Evolutionary conservation across 2,329 filamentous ascomycete species (phyloP), one percentile per base, ranked within the genome.

Genomic region (Penicillium occitanis): DNA sequence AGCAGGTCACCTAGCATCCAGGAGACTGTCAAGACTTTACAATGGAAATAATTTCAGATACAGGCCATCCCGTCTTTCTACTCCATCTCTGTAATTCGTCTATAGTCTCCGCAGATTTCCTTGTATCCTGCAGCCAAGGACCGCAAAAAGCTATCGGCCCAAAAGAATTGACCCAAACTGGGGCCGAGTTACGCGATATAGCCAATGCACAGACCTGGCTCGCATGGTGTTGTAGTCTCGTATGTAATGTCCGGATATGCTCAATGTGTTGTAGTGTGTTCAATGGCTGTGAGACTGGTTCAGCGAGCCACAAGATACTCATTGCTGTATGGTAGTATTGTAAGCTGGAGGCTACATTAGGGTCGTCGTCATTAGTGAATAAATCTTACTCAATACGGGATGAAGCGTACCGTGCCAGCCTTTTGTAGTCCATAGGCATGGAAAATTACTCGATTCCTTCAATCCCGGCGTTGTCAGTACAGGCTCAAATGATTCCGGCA

Each of bases 81-180:
- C 22, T 51, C 48, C 48, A 28, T 30, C 25, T 51, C 14, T 28
- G 22, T 51, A 51, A 28, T 5, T 51, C 48, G 2, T 51, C 22
- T 17, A 51, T 28, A 13, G 30, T 51, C 5, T 28, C 22, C 6
- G 11, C 2, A 8, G 22, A 50, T 6, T 50, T 50, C 19, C 3
- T 14, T 5, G 3, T 5, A 28, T 50, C 46, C 46, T 28, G 46
- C 46, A 50, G 13, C 46, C 46, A 50, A 25, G 11, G 46, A 50
- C 46, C 46, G 22, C 82, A 83, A 61, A 79, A 83, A 1, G 78
- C 74, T 33, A 84, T 82, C 14, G 82, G 82, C 0, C 82, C 82
- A 68, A 84, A 84, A 2, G 80, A 75, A 66, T 84, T 84, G 3
- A 84, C 80, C 5, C 82, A 71, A 1, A 83, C 81, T 0, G 81